These are phyloP conservation scores for Haematococcus sp. DNA, from an alignment of 139 green algal species.

Conservation along the genomic window DNA sequence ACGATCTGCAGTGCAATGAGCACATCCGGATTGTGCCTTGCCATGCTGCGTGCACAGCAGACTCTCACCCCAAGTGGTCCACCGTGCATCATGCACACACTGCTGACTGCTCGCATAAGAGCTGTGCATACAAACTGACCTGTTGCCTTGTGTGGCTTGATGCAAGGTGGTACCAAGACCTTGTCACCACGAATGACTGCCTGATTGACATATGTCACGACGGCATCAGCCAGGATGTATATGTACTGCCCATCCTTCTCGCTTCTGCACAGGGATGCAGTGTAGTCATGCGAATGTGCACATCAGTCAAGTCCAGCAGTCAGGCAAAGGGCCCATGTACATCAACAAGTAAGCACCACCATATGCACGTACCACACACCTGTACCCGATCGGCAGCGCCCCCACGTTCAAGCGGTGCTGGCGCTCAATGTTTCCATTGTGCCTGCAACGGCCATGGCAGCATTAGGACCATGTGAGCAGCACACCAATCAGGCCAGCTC, in stretches of 20 bases:
- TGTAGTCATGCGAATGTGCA: neutral
- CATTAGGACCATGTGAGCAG: neutral
- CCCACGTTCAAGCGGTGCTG: constrained; percentile 72
- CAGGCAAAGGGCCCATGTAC: neutral
- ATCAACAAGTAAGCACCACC: neutral
- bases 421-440: constrained; percentile 62
- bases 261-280: constrained; percentile 20
- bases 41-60: too few species aligned
- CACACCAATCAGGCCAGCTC: neutral
- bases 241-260: constrained; percentile 58
- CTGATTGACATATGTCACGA: constrained; percentile 62
- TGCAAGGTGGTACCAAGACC: constrained; percentile 81
- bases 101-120: too few species aligned
- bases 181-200: constrained; percentile 15
- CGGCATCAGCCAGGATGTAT: constrained; percentile 73
- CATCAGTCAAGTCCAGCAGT: neutral
- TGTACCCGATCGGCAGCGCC: constrained; percentile 77
- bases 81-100: too few species aligned
- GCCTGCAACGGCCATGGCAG: constrained; percentile 12
- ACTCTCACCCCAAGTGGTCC: too few species aligned
- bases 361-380: constrained; percentile 13
- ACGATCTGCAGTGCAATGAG: too few species aligned
- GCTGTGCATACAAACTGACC: too few species aligned
- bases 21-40: too few species aligned
- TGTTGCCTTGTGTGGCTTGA: constrained; percentile 30